A percentile compares a stretch with the other conserved stretches of the same genome.
These are phyloP conservation scores for Lathyrus tuberosus DNA, from an alignment of 306 rosid genomes.

Conservation along the genomic window DNA sequence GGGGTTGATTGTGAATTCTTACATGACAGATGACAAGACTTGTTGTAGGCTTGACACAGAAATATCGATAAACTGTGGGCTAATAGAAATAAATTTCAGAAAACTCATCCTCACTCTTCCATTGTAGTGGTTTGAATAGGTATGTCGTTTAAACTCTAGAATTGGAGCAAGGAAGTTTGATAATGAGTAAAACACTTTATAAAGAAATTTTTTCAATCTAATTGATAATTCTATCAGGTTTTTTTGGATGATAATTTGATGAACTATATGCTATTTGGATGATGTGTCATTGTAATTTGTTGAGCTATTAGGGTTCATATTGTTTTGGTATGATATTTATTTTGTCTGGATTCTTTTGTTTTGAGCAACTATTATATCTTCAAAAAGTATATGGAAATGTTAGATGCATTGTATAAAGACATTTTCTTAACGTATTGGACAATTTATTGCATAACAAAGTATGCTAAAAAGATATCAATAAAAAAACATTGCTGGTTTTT, in stretches of 20 bases:
- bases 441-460: not conserved
- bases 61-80: not conserved
- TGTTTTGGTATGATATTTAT: not conserved
- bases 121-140: not conserved
- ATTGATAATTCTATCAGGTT: not conserved
- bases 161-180: not conserved
- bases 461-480: not conserved
- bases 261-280: not conserved
- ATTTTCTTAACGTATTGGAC: not conserved
- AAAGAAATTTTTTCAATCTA: not conserved
- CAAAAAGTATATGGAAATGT: not conserved
- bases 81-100: not conserved
- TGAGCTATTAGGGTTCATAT: not conserved
- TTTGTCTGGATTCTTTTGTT: not conserved
- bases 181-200: not conserved
- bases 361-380: not conserved
- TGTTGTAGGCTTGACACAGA: constrained; percentile 1
- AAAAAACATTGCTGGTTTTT: not conserved
- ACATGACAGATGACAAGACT: constrained; percentile 16
- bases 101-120: constrained; percentile 1
- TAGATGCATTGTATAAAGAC: not conserved
- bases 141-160: constrained; percentile 1
- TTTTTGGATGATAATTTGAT: not conserved
- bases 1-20: constrained; percentile 26
- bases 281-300: not conserved